Base-by-base conservation (phyloP, 1,139 yeast genomes). In the Kodamaea suecica region DNA sequence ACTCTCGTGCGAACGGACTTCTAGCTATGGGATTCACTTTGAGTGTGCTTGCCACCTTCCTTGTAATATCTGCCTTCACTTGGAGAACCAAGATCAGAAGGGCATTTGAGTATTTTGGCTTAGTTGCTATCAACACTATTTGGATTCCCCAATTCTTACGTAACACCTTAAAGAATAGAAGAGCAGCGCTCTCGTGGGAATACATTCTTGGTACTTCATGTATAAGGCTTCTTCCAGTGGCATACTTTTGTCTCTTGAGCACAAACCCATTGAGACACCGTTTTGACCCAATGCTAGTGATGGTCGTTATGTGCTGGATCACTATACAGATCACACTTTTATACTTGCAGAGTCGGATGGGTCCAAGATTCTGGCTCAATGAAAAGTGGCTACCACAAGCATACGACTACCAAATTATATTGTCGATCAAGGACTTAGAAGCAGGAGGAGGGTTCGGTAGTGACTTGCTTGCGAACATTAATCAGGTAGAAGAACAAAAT, bases 101-200 rank as follows among this genome's bases (percentile, higher is more conserved):
- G 15, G 48, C 66, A 3, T 76, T 80, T 51, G 95, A 87, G 52
- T 78, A 74, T 40, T 37, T 71, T 2, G 61, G 75, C 1, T 53
- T 82, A 4, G 42, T 79, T 2, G 38, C 69, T 1, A 52, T 82
- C 21, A 84, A 80, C 53, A 84, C 95, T 1, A 79, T 76, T 47
- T 90, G 97, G 97, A 47, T 84, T n/a, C 97, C 97, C 0, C 98
- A 90, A 55, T 82, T 87, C 33, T 76, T 80, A 42, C 70, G 96
- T 48, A 86, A 87, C 52, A 80, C 84, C 4, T 59, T 84, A 14
- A 72, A 86, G 38, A 92, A 92, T 17, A 69, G 85, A n/a, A 64
- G 82, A 36, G 64, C 67, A 26, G 76, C 88, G 4, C 79, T 84
- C 46, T 60, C 67, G 28, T 82, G 88, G 86, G 73, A 74, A 39